phyloP scores from a whole-genome alignment of 768 basidiomycete genomes.

The Cystofilobasidium bisporidii region DNA sequence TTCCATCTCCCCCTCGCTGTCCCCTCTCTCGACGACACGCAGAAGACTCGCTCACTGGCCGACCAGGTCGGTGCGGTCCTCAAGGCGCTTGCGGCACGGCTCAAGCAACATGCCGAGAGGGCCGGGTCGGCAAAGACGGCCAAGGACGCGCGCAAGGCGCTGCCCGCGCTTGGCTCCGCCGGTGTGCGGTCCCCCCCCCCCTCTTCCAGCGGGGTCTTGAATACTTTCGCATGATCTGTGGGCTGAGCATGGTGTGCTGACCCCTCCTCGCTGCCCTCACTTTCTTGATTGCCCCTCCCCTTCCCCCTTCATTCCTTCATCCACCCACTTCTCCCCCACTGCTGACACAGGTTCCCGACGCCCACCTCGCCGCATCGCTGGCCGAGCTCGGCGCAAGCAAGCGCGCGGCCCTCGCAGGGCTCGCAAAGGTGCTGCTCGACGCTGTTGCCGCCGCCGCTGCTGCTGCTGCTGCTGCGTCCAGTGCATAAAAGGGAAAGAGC shows the following conservation, averaged over 20 bases:
- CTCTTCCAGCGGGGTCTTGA: background rate
- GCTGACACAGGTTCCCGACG: background rate
- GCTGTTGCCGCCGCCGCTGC: background rate
- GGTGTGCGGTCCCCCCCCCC: background rate
- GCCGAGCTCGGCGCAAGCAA: background rate
- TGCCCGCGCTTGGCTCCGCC: background rate
- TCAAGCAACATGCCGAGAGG: conserved; percentile 4
- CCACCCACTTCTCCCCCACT: no score
- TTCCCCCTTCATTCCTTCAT: background rate
- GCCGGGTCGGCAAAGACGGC: conserved; percentile 2
- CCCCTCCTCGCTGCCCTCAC: background rate
- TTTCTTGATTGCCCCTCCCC: background rate
- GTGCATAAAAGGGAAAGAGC: background rate
- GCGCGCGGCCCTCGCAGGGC: background rate
- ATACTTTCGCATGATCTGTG: no score
- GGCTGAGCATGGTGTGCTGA: no score
- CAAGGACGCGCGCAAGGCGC: background rate
- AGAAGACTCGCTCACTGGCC: background rate
- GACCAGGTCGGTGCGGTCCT: background rate
- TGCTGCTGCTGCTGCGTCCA: no score
- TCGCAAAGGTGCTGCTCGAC: background rate
- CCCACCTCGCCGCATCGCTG: background rate
- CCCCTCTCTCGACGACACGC: no score
- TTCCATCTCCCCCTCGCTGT: background rate
- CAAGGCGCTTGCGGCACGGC: background rate